Conservation (phyloP, 2,329 filamentous ascomycete species). For the Aphanocladium album region DNA sequence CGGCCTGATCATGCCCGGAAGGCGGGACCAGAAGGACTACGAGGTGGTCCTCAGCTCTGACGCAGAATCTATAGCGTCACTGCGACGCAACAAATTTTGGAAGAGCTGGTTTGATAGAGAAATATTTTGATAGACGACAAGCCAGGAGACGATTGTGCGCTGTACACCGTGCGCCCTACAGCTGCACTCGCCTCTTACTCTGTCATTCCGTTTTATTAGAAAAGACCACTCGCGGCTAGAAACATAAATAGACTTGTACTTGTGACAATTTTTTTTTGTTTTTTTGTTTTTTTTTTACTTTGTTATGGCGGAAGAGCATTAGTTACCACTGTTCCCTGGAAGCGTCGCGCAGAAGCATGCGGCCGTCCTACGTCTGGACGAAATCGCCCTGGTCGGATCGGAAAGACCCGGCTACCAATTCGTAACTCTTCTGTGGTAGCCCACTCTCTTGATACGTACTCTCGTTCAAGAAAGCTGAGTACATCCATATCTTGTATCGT, state of each 20-base stretch:
- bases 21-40: constrained; percentile 18
- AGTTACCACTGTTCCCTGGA: neutral
- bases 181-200: no score
- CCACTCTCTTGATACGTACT: neutral
- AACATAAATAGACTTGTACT: neutral
- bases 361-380: neutral
- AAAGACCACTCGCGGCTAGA: neutral
- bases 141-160: neutral
- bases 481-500: neutral
- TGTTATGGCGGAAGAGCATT: neutral
- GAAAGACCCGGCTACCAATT: neutral
- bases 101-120: constrained; percentile 24
- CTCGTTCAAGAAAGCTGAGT: neutral
- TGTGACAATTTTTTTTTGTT: neutral
- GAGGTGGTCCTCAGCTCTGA: constrained; percentile 30
- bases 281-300: no score
- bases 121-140: neutral
- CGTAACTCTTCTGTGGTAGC: neutral
- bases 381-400: neutral
- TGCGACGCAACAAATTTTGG: constrained; percentile 23
- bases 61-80: constrained; percentile 22
- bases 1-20: constrained; percentile 28
- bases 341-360: neutral
- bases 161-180: no score
- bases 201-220: neutral